These are phyloP conservation scores for Pyricularia sp. DNA, from an alignment of 2,329 filamentous ascomycete species.

Conservation along the genomic window DNA sequence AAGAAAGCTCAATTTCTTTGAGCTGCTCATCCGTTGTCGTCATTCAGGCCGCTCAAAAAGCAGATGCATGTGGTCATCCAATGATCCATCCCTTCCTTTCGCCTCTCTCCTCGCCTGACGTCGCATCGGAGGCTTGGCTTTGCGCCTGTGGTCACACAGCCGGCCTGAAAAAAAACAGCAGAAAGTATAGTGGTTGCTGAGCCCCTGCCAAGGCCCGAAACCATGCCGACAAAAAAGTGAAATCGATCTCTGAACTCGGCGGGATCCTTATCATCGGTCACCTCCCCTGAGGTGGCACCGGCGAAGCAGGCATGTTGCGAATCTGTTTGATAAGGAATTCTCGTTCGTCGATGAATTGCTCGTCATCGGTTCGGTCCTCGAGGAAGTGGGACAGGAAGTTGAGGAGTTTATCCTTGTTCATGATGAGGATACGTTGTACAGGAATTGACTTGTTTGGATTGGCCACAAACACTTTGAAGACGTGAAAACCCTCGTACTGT, in stretches of 20 bases:
- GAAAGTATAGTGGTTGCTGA: neutral
- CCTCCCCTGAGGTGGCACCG: conserved; percentile 35
- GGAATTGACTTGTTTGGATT: conserved; percentile 97
- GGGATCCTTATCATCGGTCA: neutral
- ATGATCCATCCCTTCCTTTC: neutral
- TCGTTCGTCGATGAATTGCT: conserved; percentile 97
- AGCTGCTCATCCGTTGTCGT: neutral
- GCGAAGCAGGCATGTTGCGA: conserved; percentile 52
- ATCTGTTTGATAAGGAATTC: conserved; percentile 97
- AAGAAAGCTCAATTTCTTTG: neutral
- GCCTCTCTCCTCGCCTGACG: neutral
- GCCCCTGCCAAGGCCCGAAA: neutral
- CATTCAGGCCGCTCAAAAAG: neutral
- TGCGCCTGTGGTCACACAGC: neutral
- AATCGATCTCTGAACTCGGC: neutral
- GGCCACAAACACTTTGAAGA: conserved; percentile 99
- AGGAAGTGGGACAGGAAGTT: conserved; percentile 86
- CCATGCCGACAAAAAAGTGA: neutral
- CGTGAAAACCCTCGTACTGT: conserved; percentile 97
- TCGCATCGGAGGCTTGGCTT: neutral
- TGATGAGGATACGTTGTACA: conserved; percentile 90
- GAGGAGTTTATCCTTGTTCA: conserved; percentile 87
- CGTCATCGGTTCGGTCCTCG: conserved; percentile 90
- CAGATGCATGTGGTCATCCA: neutral
- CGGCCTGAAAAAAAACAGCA: neutral